phyloP scores from a whole-genome alignment of 768 basidiomycete species.

The Lactarius trivialis region DNA sequence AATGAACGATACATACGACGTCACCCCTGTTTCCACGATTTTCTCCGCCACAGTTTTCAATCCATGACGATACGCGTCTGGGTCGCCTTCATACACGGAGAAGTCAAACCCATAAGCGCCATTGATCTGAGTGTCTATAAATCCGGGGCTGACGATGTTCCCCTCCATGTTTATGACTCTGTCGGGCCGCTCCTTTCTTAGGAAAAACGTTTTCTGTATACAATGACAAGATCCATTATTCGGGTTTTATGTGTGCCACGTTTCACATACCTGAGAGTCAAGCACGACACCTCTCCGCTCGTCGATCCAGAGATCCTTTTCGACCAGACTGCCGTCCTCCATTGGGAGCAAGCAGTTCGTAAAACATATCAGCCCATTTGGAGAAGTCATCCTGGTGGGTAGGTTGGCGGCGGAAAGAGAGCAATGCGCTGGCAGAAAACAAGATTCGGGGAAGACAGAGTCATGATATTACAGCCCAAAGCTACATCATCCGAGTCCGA shows the following conservation, averaged over 20 bases:
- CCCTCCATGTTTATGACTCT: conserved; percentile 64
- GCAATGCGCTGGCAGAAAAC: background rate
- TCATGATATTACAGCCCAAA: conserved; percentile 2
- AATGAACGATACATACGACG: conserved; percentile 53
- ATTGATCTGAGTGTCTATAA: conserved; percentile 85
- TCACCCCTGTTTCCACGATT: conserved; percentile 84
- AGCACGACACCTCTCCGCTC: conserved; percentile 65
- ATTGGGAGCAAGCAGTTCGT: conserved; percentile 78
- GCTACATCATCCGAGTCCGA: background rate
- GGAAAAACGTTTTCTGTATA: conserved; percentile 58
- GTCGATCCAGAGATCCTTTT: conserved; percentile 80
- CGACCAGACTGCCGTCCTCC: conserved; percentile 70
- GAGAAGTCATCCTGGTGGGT: conserved; percentile 29
- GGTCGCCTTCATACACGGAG: conserved; percentile 70
- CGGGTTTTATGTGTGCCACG: background rate
- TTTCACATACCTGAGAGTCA: conserved; percentile 53
- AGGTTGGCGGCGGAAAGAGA: background rate
- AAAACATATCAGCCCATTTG: conserved; percentile 74
- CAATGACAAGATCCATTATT: conserved; percentile 4
- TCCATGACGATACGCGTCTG: conserved; percentile 59
- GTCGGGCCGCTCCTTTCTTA: conserved; percentile 52
- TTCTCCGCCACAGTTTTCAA: conserved; percentile 64
- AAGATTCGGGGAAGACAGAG: background rate
- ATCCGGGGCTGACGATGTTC: conserved; percentile 79
- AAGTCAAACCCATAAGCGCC: conserved; percentile 88